Evolutionary conservation across 2,329 filamentous ascomycete genomes (phyloP), one percentile per base, ranked within the genome.

Genomic region (Pseudophaeomoniella oleicola): DNA sequence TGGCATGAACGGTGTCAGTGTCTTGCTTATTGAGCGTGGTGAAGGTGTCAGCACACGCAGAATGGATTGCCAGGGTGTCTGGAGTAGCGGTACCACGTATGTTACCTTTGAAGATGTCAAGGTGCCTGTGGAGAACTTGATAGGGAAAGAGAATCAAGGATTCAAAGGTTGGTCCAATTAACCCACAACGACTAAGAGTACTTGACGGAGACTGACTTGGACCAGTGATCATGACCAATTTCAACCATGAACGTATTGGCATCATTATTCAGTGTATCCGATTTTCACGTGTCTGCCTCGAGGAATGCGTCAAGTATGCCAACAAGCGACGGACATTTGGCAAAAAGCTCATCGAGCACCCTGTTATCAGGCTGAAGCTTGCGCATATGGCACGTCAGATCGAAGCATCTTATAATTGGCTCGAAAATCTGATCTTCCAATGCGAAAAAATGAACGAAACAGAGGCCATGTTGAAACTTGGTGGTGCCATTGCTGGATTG

Each of bases 51-150:
- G 76, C 53, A 98, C 90, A 17, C 75, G 90, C 39, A 79, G 81
- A 55, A 98, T 98, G 90, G 87, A 96, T 64, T 96, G 88, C 70
- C 87, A 94, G 63, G 90, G 90, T 60, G 87, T 96, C 19, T 94
- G 87, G 83, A 86, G 81, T 43, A 84, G 77, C 46, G 90, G 90
- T 37, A 96, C 90, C 12, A 94, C 90, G 19, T 98, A 96, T 62
- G 79, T 98, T 56, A 94, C 88, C 31, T 96, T 96, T 48, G 90
- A 98, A 61, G 90, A 98, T 56, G 90, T 96, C 62, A 96, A 96
- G 69, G 90, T 98, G 0, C 90, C 90, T 2, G 90, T 96, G n/a
- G 88, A 94, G 72, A 96, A 98, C 67, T 62, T 98, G 50, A 78
- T 98, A 42, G 90, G 90, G 63, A 96, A 94, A 69, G 80, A 93